These are phyloP conservation scores for Aquilaria sinensis DNA, from an alignment of 345 rosid species.

Conservation along the genomic window DNA sequence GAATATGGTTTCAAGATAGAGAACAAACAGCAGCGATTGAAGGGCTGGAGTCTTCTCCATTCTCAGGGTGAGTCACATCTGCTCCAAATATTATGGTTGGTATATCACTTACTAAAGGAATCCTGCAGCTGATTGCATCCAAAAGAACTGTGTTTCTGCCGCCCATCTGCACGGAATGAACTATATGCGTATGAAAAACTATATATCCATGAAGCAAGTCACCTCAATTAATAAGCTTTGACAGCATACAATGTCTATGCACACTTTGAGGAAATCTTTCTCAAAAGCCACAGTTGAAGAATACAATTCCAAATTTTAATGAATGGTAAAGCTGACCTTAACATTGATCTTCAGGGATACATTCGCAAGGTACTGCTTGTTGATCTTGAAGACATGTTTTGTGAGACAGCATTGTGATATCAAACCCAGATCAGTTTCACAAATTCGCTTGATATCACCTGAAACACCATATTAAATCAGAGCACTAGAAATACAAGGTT, in stretches of 20 bases:
- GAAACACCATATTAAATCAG: slow-evolving; percentile 12
- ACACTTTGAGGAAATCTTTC: neutral
- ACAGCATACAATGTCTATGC: no score
- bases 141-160: slow-evolving; percentile 95
- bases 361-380: slow-evolving; percentile 95
- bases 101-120: slow-evolving; percentile 93
- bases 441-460: slow-evolving; percentile 97
- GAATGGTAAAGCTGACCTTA: slow-evolving; percentile 48
- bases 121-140: slow-evolving; percentile 97
- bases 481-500: neutral
- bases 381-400: slow-evolving; percentile 94
- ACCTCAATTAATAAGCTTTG: no score
- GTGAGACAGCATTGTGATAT: slow-evolving; percentile 97
- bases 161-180: slow-evolving; percentile 69
- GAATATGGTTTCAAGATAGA: slow-evolving; percentile 8
- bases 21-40: slow-evolving; percentile 87
- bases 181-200: no score
- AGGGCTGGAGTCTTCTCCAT: slow-evolving; percentile 99
- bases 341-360: slow-evolving; percentile 95
- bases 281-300: neutral
- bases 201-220: no score
- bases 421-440: slow-evolving; percentile 96
- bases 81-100: slow-evolving; percentile 99
- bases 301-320: no score
- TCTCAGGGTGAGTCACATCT: slow-evolving; percentile 98